phyloP scores from a whole-genome alignment of 1,139 yeast species.

The Saccharomycopsis crataegensis region DNA sequence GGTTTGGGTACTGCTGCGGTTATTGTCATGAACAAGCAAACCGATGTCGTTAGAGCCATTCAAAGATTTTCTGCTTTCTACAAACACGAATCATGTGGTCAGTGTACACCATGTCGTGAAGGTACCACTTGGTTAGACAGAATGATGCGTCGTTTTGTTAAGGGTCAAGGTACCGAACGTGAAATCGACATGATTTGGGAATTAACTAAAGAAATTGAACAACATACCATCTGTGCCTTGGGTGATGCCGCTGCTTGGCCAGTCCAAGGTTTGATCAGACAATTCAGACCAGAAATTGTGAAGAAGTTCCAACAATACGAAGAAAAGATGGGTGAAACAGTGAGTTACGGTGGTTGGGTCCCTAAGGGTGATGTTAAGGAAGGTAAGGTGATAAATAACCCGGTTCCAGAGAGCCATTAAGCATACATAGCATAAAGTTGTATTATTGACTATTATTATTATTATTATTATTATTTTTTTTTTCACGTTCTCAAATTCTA shows the following conservation, averaged over 20 bases:
- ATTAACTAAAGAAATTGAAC: conserved; percentile 78
- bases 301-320: conserved; percentile 57
- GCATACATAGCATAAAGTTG: not conserved
- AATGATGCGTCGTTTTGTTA: conserved; percentile 75
- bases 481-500: too few relatives aligned
- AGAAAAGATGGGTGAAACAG: conserved; percentile 35
- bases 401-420: conserved; percentile 15
- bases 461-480: too few relatives aligned
- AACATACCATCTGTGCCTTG: conserved; percentile 84
- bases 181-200: conserved; percentile 81
- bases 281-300: conserved; percentile 75
- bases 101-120: conserved; percentile 92
- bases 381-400: conserved; percentile 42
- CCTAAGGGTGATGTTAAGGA: conserved; percentile 51
- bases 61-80: conserved; percentile 77
- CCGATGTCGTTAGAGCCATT: conserved; percentile 77
- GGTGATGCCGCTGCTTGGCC: conserved; percentile 97
- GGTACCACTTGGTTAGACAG: conserved; percentile 81
- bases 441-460: too few relatives aligned
- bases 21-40: conserved; percentile 79
- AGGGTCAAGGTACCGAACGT: conserved; percentile 69
- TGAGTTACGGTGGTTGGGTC: conserved; percentile 74
- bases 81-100: conserved; percentile 90
- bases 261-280: conserved; percentile 74
- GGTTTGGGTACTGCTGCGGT: conserved; percentile 92